These are phyloP conservation scores for Candida maltosa DNA, from an alignment of 805 yeast species.

Conservation along the genomic window DNA sequence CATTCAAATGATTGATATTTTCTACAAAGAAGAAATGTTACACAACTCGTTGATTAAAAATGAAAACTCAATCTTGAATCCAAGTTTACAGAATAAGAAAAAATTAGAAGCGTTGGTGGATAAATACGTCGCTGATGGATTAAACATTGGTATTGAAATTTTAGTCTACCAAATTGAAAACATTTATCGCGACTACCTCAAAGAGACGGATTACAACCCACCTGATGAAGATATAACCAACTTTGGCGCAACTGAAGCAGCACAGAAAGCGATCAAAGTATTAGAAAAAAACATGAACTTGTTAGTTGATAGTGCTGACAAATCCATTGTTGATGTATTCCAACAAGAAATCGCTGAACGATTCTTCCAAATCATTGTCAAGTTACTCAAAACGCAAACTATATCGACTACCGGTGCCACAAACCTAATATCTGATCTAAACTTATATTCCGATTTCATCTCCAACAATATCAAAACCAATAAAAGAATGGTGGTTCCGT, in stretches of 20 bases:
- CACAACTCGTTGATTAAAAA: conserved; percentile 57
- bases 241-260: conserved; percentile 55
- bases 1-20: conserved; percentile 87
- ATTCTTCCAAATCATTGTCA: conserved; percentile 71
- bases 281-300: conserved; percentile 70
- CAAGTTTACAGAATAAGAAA: conserved; percentile 75
- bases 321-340: conserved; percentile 83
- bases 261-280: conserved; percentile 56
- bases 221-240: conserved; percentile 14
- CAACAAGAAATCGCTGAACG: conserved; percentile 92
- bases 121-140: conserved; percentile 86
- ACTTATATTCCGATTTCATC: conserved; percentile 72
- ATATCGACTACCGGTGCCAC: conserved; percentile 83
- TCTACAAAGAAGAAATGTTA: conserved; percentile 80
- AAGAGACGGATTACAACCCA: conserved; percentile 57
- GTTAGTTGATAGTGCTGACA: conserved; percentile 80
- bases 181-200: conserved; percentile 50
- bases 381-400: conserved; percentile 66
- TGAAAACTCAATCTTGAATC: conserved; percentile 73
- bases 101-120: conserved; percentile 79
- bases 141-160: conserved; percentile 88
- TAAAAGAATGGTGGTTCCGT: conserved; percentile 68
- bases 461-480: conserved; percentile 44
- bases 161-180: conserved; percentile 77
- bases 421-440: conserved; percentile 76